Conservation (phyloP, 345 rosid genomes). For the Gossypium bickii region DNA sequence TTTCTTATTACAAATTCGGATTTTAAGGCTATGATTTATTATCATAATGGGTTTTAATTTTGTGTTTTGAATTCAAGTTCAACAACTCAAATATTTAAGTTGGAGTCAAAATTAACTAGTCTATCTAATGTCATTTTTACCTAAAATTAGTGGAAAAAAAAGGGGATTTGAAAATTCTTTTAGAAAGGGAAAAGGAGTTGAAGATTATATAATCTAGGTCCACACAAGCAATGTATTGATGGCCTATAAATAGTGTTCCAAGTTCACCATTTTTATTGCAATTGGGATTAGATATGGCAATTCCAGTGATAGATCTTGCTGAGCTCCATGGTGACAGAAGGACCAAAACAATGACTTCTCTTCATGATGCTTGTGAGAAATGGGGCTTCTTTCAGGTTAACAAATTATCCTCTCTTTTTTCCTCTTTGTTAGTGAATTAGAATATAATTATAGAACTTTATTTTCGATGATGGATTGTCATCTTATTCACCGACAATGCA, state of each 20-base stretch:
- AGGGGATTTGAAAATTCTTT: too few relatives aligned
- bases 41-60: too few relatives aligned
- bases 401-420: neutral
- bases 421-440: too few relatives aligned
- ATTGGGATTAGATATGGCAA: slow-evolving; percentile 42
- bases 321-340: slow-evolving; percentile 61
- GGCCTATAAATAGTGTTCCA: slow-evolving; percentile 40
- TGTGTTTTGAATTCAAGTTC: too few relatives aligned
- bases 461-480: too few relatives aligned
- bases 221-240: neutral
- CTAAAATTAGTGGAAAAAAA: neutral
- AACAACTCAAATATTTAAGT: too few relatives aligned
- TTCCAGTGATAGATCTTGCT: slow-evolving; percentile 59
- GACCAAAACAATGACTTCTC: slow-evolving; percentile 56
- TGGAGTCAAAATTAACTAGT: too few relatives aligned
- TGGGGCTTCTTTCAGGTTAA: slow-evolving; percentile 87
- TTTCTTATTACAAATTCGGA: too few relatives aligned
- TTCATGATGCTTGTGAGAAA: slow-evolving; percentile 78
- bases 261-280: slow-evolving; percentile 18
- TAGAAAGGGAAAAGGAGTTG: too few relatives aligned
- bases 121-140: neutral
- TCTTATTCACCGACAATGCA: too few relatives aligned
- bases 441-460: too few relatives aligned
- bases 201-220: neutral
- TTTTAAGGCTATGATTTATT: too few relatives aligned